Conservation (phyloP, 371 early-diverging fungal species). For the Coemansia linderi region DNA sequence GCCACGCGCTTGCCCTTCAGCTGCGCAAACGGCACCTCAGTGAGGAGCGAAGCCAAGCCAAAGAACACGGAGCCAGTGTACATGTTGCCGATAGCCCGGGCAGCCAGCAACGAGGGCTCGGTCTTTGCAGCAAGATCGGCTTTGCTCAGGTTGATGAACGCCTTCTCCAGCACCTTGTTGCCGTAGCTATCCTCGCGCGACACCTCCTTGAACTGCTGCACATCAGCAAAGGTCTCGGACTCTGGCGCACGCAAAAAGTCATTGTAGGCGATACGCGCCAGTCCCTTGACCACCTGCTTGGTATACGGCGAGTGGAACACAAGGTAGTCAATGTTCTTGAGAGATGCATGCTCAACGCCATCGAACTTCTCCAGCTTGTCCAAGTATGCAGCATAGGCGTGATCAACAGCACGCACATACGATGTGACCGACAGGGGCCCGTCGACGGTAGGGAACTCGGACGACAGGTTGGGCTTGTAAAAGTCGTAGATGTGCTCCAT, state of each 20-base stretch:
- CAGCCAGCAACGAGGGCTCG: conserved; percentile 74
- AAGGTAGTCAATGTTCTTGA: conserved; percentile 76
- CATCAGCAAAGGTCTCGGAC: conserved; percentile 62
- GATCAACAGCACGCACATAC: conserved; percentile 89
- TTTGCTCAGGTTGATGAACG: conserved; percentile 80
- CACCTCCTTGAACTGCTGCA: conserved; percentile 63
- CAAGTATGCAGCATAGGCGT: conserved; percentile 82
- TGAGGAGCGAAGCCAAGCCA: conserved; percentile 81
- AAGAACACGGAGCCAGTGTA: conserved; percentile 95
- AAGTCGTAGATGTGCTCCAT: conserved; percentile 98
- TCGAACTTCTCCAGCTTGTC: conserved; percentile 63
- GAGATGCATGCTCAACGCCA: conserved; percentile 52
- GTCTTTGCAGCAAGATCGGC: conserved; percentile 74
- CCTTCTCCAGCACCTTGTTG: conserved; percentile 87
- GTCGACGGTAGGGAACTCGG: conserved; percentile 95
- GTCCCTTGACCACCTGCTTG: conserved; percentile 94
- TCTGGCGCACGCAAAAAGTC: conserved; percentile 74
- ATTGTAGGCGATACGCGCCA: conserved; percentile 84
- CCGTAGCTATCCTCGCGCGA: conserved; percentile 74
- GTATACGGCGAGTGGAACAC: conserved; percentile 96
- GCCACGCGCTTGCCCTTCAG: conserved; percentile 82
- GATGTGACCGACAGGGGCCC: conserved; percentile 90
- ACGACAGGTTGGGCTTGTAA: conserved; percentile 94
- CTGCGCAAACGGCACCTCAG: conserved; percentile 68
- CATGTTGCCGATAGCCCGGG: conserved; percentile 95